Evolutionary conservation across 345 rosid species (phyloP).

Genomic region (Psidium guajava): DNA sequence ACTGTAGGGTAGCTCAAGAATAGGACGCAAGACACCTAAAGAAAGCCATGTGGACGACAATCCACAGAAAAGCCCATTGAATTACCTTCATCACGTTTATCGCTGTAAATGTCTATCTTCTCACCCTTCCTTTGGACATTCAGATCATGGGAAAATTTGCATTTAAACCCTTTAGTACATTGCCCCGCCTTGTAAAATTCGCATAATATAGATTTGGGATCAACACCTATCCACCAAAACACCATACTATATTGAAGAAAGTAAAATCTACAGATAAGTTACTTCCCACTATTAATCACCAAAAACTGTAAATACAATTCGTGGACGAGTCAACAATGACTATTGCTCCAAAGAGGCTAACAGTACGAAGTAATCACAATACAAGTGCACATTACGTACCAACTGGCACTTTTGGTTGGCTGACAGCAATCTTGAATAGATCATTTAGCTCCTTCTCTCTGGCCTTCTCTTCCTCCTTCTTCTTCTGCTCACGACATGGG

Average conservation of each 20-base stretch:
- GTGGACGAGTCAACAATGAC: neutral
- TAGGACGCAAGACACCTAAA: neutral
- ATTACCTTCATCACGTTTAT: constrained; percentile 77
- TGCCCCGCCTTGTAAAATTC: constrained; percentile 90
- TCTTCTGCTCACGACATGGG: constrained; percentile 43
- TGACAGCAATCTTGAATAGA: constrained; percentile 81
- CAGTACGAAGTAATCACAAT: neutral
- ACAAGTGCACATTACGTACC: constrained; percentile 28
- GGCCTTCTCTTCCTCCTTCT: constrained; percentile 96
- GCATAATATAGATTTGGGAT: constrained; percentile 89
- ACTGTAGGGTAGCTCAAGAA: neutral
- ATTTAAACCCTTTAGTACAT: constrained; percentile 82
- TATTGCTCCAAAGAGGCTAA: neutral
- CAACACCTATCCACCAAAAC: constrained; percentile 51
- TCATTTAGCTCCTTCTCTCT: constrained; percentile 91
- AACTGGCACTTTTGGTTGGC: constrained; percentile 86
- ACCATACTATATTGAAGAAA: neutral
- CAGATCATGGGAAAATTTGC: constrained; percentile 94
- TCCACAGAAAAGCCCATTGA: neutral
- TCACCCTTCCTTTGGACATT: constrained; percentile 97
- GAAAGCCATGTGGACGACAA: neutral
- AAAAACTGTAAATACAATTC: neutral
- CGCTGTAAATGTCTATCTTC: constrained; percentile 83
- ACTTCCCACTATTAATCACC: neutral
- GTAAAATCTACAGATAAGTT: neutral